Base-by-base conservation (phyloP, 805 yeast genomes). In the Metschnikowia vanudenii region DNA sequence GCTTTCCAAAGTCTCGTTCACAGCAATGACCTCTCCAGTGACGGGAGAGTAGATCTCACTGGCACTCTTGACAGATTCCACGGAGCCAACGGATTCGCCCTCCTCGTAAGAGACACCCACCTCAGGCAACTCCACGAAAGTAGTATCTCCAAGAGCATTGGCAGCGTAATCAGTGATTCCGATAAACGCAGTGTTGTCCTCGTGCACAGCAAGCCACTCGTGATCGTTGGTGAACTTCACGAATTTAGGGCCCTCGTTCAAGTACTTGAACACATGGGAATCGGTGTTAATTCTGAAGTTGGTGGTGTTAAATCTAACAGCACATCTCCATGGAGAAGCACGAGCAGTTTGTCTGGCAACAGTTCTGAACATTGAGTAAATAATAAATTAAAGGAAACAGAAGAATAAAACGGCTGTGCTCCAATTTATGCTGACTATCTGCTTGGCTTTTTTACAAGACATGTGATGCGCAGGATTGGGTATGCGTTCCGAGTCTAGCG, bases 141-240 rank as follows among this genome's bases (percentile, higher is more conserved):
- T 95, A 46, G 96, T 95, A 69, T 94, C 99, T 37, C 99, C 99
- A 51, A 94, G 79, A 7, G 98, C 96, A 61, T 90, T 96, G 18
- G 97, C 85, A 16, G 99, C 99, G 64, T 94, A 91, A 59, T 80
- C 81, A 47, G 99, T 90, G 67, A 94, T 89, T 26, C 99, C 99
- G 18, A 92, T 75, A 59, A 84, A 90, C 1, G 92, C 85, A 36
- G 83, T 75, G 50, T 88, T 88, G 67, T 91, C 96, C 22, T 80
- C 79, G 64, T 87, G 95, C 46, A 82, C 75, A 3, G 96, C 91
- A 46, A 94, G 69, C 97, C 97, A 92, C 73, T 92, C 99, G 73
- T 92, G 99, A 62, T 94, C 96, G 43, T 75, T 69, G 10, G 98
- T 88, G 77, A 80, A 91, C 68, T 79, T 82, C 51, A 83, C 76